These are phyloP conservation scores for Globisporangium cederbergense DNA, from an alignment of 352 stramenopile genomes.

Conservation along the genomic window DNA sequence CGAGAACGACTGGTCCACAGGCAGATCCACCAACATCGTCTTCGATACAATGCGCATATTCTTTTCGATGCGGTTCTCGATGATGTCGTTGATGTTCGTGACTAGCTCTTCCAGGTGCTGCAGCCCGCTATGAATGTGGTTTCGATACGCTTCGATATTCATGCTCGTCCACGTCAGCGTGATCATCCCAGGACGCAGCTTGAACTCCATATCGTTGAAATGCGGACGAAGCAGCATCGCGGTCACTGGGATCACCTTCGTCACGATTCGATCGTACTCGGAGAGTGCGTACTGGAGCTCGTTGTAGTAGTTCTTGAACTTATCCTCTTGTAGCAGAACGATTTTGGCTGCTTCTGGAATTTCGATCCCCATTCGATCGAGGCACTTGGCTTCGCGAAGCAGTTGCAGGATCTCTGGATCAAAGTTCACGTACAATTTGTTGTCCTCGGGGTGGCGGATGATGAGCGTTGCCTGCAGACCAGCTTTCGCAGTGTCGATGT, in stretches of 20 bases:
- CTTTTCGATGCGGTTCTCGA: slow-evolving; percentile 99
- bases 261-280: slow-evolving; percentile 97
- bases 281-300: slow-evolving; percentile 96
- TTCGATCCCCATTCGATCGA: slow-evolving; percentile 98
- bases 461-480: slow-evolving; percentile 98
- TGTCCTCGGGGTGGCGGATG: slow-evolving; percentile 97
- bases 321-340: slow-evolving; percentile 96
- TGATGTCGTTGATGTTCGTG: slow-evolving; percentile 99
- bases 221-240: slow-evolving; percentile 94
- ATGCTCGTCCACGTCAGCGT: slow-evolving; percentile 99
- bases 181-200: slow-evolving; percentile 97
- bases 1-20: slow-evolving; percentile 95
- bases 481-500: slow-evolving; percentile 97
- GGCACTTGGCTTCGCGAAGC: slow-evolving; percentile 95
- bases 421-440: slow-evolving; percentile 99
- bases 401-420: slow-evolving; percentile 98
- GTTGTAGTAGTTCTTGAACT: slow-evolving; percentile 99
- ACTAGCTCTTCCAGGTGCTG: slow-evolving; percentile 97
- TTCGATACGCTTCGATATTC: slow-evolving; percentile 99
- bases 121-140: slow-evolving; percentile 90
- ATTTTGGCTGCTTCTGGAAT: slow-evolving; percentile 98
- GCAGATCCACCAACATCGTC: slow-evolving; percentile 96
- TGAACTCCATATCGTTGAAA: slow-evolving; percentile 99
- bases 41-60: slow-evolving; percentile 98
- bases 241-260: slow-evolving; percentile 97